phyloP scores from a whole-genome alignment of 352 stramenopile genomes.

The Pythium monospermum region DNA sequence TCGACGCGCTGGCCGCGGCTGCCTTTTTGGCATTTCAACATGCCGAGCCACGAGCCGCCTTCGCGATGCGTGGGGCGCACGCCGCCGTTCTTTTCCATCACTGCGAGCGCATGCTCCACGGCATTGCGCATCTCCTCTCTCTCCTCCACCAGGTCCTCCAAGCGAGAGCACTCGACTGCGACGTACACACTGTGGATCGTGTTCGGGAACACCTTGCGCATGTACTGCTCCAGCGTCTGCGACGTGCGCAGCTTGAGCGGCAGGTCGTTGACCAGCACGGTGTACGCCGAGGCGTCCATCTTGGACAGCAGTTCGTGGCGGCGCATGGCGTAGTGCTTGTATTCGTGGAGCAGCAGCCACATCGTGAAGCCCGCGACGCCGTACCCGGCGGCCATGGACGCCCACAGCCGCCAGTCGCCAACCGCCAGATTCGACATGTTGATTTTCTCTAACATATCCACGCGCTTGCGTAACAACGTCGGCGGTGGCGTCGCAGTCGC shows the following conservation, averaged over 20 bases:
- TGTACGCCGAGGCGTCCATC: slow-evolving; percentile 62
- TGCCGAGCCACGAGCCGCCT: slow-evolving; percentile 33
- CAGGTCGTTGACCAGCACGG: slow-evolving; percentile 66
- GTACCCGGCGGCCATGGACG: slow-evolving; percentile 43
- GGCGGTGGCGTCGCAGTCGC: slow-evolving; percentile 33
- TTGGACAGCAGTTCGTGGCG: slow-evolving; percentile 56
- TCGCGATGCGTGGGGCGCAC: slow-evolving; percentile 44
- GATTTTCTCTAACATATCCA: slow-evolving; percentile 58
- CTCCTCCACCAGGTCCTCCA: slow-evolving; percentile 50
- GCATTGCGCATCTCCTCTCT: slow-evolving; percentile 38
- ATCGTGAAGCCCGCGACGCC: slow-evolving; percentile 53
- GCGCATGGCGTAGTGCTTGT: slow-evolving; percentile 48
- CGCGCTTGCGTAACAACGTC: slow-evolving; percentile 12
- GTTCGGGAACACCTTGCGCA: slow-evolving; percentile 64
- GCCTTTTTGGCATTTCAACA: slow-evolving; percentile 35
- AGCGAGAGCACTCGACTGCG: slow-evolving; percentile 51
- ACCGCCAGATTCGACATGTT: slow-evolving; percentile 72
- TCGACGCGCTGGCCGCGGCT: slow-evolving; percentile 37
- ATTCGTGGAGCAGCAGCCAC: slow-evolving; percentile 54
- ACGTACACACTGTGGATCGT: slow-evolving; percentile 62
- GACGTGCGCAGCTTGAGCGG: slow-evolving; percentile 51
- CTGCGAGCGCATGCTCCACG: slow-evolving; percentile 51
- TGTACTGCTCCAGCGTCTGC: slow-evolving; percentile 63
- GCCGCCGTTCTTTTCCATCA: slow-evolving; percentile 32
- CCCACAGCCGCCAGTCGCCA: slow-evolving; percentile 55